These are phyloP conservation scores for Jatropha multifida DNA, from an alignment of 441 rosid genomes.

Conservation along the genomic window DNA sequence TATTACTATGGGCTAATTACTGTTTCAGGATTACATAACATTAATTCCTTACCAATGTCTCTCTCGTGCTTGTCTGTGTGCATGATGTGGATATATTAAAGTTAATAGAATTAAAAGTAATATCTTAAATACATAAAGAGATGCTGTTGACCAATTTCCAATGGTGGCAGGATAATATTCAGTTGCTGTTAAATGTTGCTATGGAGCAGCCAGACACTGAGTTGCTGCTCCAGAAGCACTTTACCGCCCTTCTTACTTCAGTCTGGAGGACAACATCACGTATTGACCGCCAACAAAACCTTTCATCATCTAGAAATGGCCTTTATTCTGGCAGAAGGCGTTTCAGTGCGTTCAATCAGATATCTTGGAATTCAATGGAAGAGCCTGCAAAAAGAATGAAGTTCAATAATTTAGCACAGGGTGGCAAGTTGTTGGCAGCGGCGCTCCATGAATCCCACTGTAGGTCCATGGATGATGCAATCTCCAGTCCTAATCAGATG, in stretches of 20 bases:
- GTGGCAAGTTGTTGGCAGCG: conserved; percentile 58
- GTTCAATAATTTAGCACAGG: conserved; percentile 50
- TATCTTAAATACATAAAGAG: not conserved
- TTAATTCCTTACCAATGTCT: not conserved
- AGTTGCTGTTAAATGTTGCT: conserved; percentile 64
- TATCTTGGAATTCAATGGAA: conserved; percentile 34
- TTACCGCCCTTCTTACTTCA: conserved; percentile 78
- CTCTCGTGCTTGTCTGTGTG: not conserved
- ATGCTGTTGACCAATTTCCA: conserved; percentile 23
- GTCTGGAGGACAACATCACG: conserved; percentile 60
- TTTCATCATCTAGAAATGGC: conserved; percentile 47
- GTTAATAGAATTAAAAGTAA: not conserved
- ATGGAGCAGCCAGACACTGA: conserved; percentile 83
- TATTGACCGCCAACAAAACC: conserved; percentile 33
- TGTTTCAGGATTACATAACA: not conserved
- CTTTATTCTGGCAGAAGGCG: conserved; percentile 50
- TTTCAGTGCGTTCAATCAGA: conserved; percentile 41
- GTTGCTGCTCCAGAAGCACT: conserved; percentile 91
- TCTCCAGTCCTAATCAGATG: conserved; percentile 38
- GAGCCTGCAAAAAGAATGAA: conserved; percentile 54
- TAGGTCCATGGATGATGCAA: conserved; percentile 37
- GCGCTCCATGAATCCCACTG: conserved; percentile 65
- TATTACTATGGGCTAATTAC: not conserved
- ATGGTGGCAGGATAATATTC: conserved; percentile 77
- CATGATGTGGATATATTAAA: not conserved